Base-by-base conservation (phyloP, 2,329 filamentous ascomycete species). In the Calonectria fujianensis region DNA sequence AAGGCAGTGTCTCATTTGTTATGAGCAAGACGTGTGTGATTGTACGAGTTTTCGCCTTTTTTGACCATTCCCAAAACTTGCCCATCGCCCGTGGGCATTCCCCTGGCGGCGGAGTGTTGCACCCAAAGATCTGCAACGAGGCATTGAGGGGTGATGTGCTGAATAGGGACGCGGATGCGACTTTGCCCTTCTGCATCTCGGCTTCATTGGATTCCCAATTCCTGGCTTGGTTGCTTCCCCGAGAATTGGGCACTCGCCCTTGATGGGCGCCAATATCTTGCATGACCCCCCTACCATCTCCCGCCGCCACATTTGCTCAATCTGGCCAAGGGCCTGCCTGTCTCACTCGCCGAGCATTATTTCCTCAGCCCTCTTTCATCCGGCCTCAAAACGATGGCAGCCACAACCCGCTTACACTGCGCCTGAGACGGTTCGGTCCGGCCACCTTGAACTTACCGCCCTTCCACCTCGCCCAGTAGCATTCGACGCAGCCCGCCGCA, bases 51-150 rank as follows among this genome's bases (percentile, higher is more conserved):
- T 61, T 45, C 29, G 64, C 31, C 59, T 32, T 24, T 32, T 69
- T 20, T 16, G 66, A 61, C 71, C 59, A 73, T 70, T 61, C 71
- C 71, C 66, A 73, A 73, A 69, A 51, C 66, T 59, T 66, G 48
- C 65, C 59, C 50, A 57, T 70, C 39, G 31, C 61, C 66, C 71
- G 71, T 65, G 50, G 66, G 41, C 29, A 57, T 35, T 59, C 71
- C 71, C 69, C 71, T 69, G 57, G 54, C 57, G 63, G 50, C 64
- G 61, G 35, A 35, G 39, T 57, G 16, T 20, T 65, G 7, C 48
- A 63, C 57, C 63, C 39, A 48, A 59, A 51, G 71, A 73, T 73
- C 71, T 73, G 39, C 71, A 57, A 57, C 37, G 50, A 35, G 52
- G 39, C 32, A 37, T 50, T 39, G 41, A 5, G 52, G 48, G 57